Evolutionary conservation across 2,329 filamentous ascomycete genomes (phyloP).

Genomic region (Penicillium sp.): DNA sequence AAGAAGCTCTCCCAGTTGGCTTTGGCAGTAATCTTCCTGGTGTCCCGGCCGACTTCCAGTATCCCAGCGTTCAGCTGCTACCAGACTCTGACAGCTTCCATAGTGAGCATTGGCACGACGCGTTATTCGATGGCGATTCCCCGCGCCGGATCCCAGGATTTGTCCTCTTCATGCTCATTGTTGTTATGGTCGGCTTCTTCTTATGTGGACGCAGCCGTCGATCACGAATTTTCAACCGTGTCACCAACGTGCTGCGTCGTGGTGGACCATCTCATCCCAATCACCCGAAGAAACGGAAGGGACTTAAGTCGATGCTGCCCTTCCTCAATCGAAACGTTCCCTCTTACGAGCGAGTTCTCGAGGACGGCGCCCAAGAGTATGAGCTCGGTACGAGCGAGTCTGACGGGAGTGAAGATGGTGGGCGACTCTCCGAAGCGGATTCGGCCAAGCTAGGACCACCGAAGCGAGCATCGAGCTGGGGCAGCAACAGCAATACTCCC

Average conservation of each 20-base stretch:
- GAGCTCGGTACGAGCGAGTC: constrained; percentile 69
- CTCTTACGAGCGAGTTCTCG: constrained; percentile 79
- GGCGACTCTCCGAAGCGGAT: constrained; percentile 59
- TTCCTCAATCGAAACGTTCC: constrained; percentile 39
- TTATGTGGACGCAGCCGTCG: constrained; percentile 78
- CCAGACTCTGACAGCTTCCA: constrained; percentile 33
- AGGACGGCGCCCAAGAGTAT: constrained; percentile 74
- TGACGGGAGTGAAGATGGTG: constrained; percentile 54
- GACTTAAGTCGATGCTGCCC: constrained; percentile 59
- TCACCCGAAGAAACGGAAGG: constrained; percentile 51
- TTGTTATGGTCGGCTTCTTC: constrained; percentile 68
- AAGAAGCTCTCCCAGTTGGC: constrained; percentile 71
- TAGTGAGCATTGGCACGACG: constrained; percentile 58
- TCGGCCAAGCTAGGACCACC: constrained; percentile 59
- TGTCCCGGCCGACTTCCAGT: constrained; percentile 77
- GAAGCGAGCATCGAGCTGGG: constrained; percentile 35
- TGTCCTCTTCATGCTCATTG: constrained; percentile 71
- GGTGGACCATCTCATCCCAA: constrained; percentile 34
- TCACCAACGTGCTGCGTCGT: constrained; percentile 43
- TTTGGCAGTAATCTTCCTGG: constrained; percentile 80
- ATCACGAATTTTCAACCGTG: constrained; percentile 57
- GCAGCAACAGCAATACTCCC: constrained; percentile 30
- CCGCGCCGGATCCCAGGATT: constrained; percentile 71
- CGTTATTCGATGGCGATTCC: constrained; percentile 64
- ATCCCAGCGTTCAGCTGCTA: constrained; percentile 53